phyloP scores from a whole-genome alignment of 202 grass and related monocot genomes.

The Cymbopogon flexuosus region DNA sequence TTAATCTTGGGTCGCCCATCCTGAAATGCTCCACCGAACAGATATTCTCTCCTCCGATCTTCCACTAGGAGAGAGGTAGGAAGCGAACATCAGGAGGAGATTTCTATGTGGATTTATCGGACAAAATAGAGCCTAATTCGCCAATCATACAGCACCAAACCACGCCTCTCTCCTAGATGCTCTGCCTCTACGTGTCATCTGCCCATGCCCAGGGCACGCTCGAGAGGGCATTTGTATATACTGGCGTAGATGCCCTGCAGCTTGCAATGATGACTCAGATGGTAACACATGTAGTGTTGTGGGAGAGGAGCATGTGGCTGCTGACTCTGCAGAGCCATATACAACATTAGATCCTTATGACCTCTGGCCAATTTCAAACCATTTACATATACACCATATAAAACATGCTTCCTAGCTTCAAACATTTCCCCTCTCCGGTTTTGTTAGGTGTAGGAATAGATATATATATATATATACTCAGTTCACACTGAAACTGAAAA shows the following conservation, averaged over 20 bases:
- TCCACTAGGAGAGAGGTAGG: constrained; percentile 1
- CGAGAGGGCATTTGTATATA: constrained; percentile 11
- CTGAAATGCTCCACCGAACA: constrained; percentile 9
- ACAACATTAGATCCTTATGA: constrained; percentile 8
- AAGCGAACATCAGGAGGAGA: constrained; percentile 20
- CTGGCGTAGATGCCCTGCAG: background rate
- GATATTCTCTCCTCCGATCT: constrained; percentile 27
- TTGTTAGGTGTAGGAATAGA: background rate
- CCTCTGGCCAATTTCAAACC: background rate
- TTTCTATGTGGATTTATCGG: constrained; percentile 21
- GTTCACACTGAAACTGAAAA: background rate
- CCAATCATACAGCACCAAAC: constrained; percentile 34
- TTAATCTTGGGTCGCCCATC: constrained; percentile 12
- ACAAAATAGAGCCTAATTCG: constrained; percentile 5
- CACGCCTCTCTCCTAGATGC: constrained; percentile 13
- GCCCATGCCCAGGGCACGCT: background rate
- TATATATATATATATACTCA: background rate
- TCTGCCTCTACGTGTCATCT: constrained; percentile 35
- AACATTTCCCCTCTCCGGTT: background rate
- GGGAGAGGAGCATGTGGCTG: constrained; percentile 39
- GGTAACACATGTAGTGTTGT: constrained; percentile 19
- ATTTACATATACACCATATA: constrained; percentile 6
- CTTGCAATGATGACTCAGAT: constrained; percentile 8
- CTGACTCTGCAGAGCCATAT: constrained; percentile 22
- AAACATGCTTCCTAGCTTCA: background rate